Evolutionary conservation across 768 basidiomycete genomes (phyloP), one percentile per base, ranked within the genome.

Genomic region (Cubamyces lactineus): DNA sequence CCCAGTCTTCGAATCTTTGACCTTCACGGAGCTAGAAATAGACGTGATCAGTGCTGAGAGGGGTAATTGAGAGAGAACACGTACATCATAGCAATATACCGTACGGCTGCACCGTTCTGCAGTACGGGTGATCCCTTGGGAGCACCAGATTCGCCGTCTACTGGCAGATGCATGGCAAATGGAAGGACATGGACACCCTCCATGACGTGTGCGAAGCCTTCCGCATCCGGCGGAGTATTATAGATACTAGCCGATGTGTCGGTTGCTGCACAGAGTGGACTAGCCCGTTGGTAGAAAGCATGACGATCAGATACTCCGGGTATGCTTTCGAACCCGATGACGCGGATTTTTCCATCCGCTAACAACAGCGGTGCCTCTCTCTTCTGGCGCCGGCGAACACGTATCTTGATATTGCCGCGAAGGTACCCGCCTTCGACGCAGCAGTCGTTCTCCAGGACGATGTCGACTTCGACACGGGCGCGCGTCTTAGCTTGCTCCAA

Each of bases 321-420:
- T 45, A 86, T 80, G 45, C 84, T 86, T 76, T 96, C 95, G 71
- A 94, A 94, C 4, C 95, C 94, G 54, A 96, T 81, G 21, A 95
- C 79, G 60, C 93, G 80, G 34, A 96, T 73, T 77, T 94, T 96
- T 4, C 86, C 91, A 40, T 81, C 86, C 41, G 86, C 86, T 15
- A 96, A 73, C 66, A 86, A 76, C 3, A 93, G 70, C n/a, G 84
- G 77, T 1, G 80, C 77, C 58, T 84, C 83, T 65, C 84, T 85
- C 71, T 79, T 84, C 28, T 78, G 69, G 26, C 81, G 80, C 49
- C 83, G 79, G 53, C 80, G 79, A 19, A 96, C 81, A 34, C 79
- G 80, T 42, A 96, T 75, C 51, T 87, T 84, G 74, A 95, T 77
- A 42, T 80, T 75, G 2, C 95, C 95, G 47, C 82, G 82, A 46